Evolutionary conservation across 306 rosid genomes (phyloP).

Genomic region (Rosa chinensis): DNA sequence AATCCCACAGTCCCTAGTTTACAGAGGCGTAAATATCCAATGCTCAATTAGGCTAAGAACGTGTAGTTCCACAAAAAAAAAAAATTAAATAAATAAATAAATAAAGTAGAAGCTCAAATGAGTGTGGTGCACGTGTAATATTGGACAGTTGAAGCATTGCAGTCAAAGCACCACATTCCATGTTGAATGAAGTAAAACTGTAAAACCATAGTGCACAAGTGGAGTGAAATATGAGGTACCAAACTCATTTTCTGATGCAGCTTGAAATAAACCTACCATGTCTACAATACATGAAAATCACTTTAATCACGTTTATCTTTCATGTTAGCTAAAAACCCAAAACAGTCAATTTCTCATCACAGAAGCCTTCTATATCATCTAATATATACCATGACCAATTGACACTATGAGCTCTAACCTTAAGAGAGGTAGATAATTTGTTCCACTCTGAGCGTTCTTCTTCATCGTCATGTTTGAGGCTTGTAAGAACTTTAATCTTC

Average conservation of each 20-base stretch:
- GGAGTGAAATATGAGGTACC: background rate
- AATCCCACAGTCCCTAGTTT: background rate
- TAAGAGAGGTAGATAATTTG: conserved; percentile 63
- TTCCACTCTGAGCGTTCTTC: conserved; percentile 79
- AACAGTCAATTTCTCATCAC: background rate
- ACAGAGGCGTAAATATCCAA: background rate
- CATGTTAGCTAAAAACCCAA: background rate
- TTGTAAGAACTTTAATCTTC: conserved; percentile 71
- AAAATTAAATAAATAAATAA: background rate
- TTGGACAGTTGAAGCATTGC: background rate
- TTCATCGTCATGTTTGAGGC: conserved; percentile 68
- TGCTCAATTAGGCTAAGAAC: background rate
- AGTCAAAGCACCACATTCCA: background rate
- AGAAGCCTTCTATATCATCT: background rate
- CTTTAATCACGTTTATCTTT: background rate
- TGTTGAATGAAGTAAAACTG: background rate
- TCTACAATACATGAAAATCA: background rate
- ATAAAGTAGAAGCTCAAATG: background rate
- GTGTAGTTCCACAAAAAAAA: background rate
- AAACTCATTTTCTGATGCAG: background rate
- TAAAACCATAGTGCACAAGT: background rate
- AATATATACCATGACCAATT: conserved; percentile 7
- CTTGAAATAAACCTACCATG: background rate
- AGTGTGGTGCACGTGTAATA: background rate
- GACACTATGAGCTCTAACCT: conserved; percentile 39